Evolutionary conservation across 768 basidiomycete genomes (phyloP).

Genomic region (Collybia nuda): DNA sequence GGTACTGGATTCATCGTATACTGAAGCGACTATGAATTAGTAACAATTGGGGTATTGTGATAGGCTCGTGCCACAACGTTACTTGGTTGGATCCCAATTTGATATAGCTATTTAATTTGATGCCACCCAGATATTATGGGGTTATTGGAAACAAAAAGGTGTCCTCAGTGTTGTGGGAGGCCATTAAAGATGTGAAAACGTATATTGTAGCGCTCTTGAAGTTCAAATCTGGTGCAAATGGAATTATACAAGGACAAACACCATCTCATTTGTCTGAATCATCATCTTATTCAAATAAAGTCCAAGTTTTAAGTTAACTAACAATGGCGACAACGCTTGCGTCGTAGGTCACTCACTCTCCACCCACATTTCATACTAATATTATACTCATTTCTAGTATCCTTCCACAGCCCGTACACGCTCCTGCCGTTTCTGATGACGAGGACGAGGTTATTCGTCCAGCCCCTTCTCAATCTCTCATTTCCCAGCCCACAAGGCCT

Average conservation of each 20-base stretch:
- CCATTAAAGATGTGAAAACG: no score
- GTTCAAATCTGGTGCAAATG: no score
- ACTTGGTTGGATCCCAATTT: no score
- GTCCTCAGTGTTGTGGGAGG: no score
- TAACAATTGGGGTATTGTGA: not conserved
- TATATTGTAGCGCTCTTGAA: no score
- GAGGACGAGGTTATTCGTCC: conserved; percentile 49
- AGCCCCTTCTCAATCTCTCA: conserved; percentile 37
- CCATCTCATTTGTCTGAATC: not conserved
- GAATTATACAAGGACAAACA: conserved; percentile 19
- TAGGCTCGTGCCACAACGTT: not conserved
- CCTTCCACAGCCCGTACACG: conserved; percentile 66
- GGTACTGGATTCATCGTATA: not conserved
- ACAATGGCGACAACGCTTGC: conserved; percentile 63
- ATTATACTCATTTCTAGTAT: conserved; percentile 37
- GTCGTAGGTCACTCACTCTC: conserved; percentile 50
- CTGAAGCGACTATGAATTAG: not conserved
- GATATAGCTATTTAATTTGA: not conserved
- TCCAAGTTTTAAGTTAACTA: conserved; percentile 5
- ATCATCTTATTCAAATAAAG: no score
- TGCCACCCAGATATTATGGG: no score
- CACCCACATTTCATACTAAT: conserved; percentile 7
- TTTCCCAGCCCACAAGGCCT: conserved; percentile 59
- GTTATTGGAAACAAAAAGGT: no score
- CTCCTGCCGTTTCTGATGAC: conserved; percentile 54